Evolutionary conservation across 1,284 basidiomycete species (phyloP), one percentile per base, ranked within the genome.

Genomic region (Ganoderma meredithae): DNA sequence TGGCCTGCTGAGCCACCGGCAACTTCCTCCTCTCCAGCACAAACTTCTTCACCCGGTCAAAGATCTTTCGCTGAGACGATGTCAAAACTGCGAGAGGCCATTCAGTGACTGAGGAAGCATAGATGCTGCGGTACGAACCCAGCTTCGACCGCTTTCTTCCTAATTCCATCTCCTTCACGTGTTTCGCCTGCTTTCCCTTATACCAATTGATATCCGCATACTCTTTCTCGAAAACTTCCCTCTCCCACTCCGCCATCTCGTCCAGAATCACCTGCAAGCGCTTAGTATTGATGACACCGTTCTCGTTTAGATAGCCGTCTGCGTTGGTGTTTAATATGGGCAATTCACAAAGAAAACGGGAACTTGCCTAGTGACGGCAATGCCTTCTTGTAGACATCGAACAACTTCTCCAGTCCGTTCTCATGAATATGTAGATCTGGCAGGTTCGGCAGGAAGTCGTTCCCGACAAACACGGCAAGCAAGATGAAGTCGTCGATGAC

Each of bases 401-500:
- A 99, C 69, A 99, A 83, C 70, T 88, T 87, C 81, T 98, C 95
- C 73, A 99, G 80, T 4, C 95, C 97, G 75, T 98, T 98, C 81
- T 98, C 95, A 77, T 99, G 97, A 79, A 99, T 99, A 79, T 99
- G 98, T 52, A 99, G 80, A 79, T 98, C 96, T 7, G 97, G 98
- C 63, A 99, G 82, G 82, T 99, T 95, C 9, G 97, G 97, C 73
- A 99, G 82, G 82, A 99, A 99, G 83, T 99, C 97, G 79, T 99
- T 99, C 41, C 97, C 97, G 63, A 99, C 92, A 76, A 99, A 99
- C 60, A 98, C 95, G 59, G 96, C 95, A 74, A 99, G 90, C 17
- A 99, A 85, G 76, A 99, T 95, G 81, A 99, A 99, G 82, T 99
- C 97, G 81, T 99, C 97, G 77, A 99, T 98, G 80, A 99, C 88